phyloP scores from a whole-genome alignment of 768 basidiomycete genomes.

The Tylopilus balloui region DNA sequence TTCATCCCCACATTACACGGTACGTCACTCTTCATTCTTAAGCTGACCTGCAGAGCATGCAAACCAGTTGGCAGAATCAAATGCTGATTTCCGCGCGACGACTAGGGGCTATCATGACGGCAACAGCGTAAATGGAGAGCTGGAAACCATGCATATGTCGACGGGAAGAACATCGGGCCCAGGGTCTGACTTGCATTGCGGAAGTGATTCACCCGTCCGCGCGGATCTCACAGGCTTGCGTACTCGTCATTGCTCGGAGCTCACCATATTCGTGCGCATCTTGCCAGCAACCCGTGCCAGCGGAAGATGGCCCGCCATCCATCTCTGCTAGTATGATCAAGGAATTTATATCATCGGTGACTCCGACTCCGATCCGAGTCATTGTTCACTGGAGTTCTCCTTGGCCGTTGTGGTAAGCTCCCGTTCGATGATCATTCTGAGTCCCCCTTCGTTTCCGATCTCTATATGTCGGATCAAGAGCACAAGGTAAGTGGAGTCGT shows the following conservation, averaged over 20 bases:
- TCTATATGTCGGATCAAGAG: background rate
- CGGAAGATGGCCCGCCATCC: background rate
- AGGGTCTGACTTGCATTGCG: constrained; percentile 1
- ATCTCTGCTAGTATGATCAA: no score
- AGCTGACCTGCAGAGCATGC: background rate
- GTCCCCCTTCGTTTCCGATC: background rate
- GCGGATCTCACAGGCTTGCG: constrained; percentile 8
- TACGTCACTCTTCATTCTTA: constrained; percentile 10
- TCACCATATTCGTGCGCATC: constrained; percentile 1
- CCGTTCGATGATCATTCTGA: background rate
- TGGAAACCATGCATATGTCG: constrained; percentile 1
- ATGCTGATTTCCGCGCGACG: constrained; percentile 1
- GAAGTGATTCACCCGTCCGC: constrained; percentile 10
- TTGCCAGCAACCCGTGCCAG: background rate
- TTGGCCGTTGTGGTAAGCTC: background rate
- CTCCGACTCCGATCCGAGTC: no score
- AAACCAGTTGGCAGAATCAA: background rate
- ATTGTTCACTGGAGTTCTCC: background rate
- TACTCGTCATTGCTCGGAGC: constrained; percentile 2
- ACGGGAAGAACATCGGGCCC: background rate
- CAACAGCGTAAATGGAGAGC: background rate
- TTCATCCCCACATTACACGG: no score
- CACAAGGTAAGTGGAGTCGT: constrained; percentile 2
- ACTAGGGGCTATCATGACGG: background rate
- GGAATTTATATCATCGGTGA: background rate